These are phyloP conservation scores for Colletotrichum orbiculare DNA, from an alignment of 2,329 filamentous ascomycete species.

Conservation along the genomic window DNA sequence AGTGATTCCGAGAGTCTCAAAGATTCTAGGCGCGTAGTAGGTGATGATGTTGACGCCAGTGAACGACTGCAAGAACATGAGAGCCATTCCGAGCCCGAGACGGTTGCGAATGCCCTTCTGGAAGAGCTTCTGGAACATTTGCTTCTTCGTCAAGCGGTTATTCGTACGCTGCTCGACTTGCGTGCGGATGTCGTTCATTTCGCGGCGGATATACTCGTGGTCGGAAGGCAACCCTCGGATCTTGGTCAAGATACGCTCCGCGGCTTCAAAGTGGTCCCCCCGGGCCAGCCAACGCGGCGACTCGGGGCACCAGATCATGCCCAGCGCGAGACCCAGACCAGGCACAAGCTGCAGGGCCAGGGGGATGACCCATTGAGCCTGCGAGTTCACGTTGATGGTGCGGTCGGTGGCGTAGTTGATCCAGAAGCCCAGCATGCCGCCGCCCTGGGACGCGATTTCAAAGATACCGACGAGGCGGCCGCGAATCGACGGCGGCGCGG, in stretches of 20 bases:
- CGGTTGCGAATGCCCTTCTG: slow-evolving; percentile 54
- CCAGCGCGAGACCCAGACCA: slow-evolving; percentile 46
- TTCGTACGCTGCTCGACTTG: slow-evolving; percentile 63
- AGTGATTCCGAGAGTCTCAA: slow-evolving; percentile 50
- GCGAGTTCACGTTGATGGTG: slow-evolving; percentile 30
- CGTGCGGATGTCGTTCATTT: slow-evolving; percentile 67
- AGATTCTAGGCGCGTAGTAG: slow-evolving; percentile 60
- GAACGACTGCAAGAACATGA: slow-evolving; percentile 55
- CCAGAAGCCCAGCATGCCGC: slow-evolving; percentile 58
- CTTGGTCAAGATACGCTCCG: slow-evolving; percentile 50
- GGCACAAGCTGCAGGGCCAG: slow-evolving; percentile 56
- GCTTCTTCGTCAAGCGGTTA: slow-evolving; percentile 43
- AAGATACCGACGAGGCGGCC: slow-evolving; percentile 64
- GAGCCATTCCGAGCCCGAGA: slow-evolving; percentile 62
- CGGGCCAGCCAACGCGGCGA: slow-evolving; percentile 51
- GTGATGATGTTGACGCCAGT: slow-evolving; percentile 68
- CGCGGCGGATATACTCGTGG: slow-evolving; percentile 45
- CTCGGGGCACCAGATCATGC: slow-evolving; percentile 51
- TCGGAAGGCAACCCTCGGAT: slow-evolving; percentile 40
- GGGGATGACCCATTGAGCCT: slow-evolving; percentile 53
- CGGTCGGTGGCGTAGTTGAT: slow-evolving; percentile 44
- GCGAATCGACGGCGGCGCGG: slow-evolving; percentile 60
- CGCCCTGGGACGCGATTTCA: slow-evolving; percentile 58
- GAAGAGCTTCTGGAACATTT: slow-evolving; percentile 48
- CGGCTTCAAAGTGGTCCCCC: slow-evolving; percentile 52